These are phyloP conservation scores for Friedmanniomyces simplex DNA, from an alignment of 495 filamentous ascomycete genomes.

Conservation along the genomic window DNA sequence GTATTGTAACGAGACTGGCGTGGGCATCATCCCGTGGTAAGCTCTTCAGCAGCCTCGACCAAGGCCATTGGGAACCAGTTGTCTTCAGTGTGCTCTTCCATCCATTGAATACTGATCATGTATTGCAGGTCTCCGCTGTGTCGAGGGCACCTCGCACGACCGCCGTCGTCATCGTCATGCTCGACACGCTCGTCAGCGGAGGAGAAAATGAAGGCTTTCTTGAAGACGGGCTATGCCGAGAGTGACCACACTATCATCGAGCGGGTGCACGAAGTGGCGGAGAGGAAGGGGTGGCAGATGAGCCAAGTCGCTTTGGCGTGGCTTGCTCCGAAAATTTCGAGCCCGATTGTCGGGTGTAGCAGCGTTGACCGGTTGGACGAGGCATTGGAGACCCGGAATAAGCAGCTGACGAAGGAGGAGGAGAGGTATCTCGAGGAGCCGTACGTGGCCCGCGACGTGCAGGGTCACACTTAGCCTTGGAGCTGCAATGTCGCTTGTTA, in stretches of 20 bases:
- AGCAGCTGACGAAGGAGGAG: constrained; percentile 26
- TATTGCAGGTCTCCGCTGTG: constrained; percentile 32
- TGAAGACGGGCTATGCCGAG: constrained; percentile 13
- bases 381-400: constrained; percentile 18
- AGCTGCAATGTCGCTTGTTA: too few species aligned
- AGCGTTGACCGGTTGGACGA: constrained; percentile 26
- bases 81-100: too few species aligned
- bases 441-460: too few species aligned
- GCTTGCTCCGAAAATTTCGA: constrained; percentile 29
- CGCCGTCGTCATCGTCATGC: too few species aligned
- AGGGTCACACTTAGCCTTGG: too few species aligned
- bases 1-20: constrained; percentile 31
- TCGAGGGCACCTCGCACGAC: constrained; percentile 31
- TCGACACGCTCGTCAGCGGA: too few species aligned
- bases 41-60: too few species aligned
- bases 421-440: constrained; percentile 28
- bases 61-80: too few species aligned
- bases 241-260: constrained; percentile 27
- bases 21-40: constrained; percentile 34
- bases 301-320: constrained; percentile 26
- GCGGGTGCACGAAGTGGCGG: constrained; percentile 31
- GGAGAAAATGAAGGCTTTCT: constrained; percentile 15
- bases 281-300: constrained; percentile 34
- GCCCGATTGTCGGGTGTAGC: constrained; percentile 32
- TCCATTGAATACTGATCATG: too few species aligned